These are phyloP conservation scores for Suillus sp. DNA, from an alignment of 768 basidiomycete species.

Conservation along the genomic window DNA sequence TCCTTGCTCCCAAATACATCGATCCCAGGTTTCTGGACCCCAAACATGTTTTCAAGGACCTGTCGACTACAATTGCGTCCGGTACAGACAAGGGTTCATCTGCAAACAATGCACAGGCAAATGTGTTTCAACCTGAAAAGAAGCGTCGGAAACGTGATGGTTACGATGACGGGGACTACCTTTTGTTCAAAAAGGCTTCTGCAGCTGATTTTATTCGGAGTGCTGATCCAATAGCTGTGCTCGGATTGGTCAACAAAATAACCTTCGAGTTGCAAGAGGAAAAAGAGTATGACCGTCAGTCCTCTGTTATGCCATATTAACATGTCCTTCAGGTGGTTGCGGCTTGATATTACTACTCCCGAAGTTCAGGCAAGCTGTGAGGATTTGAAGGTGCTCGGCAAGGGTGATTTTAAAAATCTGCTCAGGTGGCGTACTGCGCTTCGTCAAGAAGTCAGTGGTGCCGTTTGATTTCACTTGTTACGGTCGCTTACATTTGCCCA, in stretches of 20 bases:
- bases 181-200: conserved; percentile 72
- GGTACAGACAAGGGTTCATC: conserved; percentile 55
- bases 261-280: conserved; percentile 82
- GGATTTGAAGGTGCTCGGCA: conserved; percentile 96
- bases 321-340: conserved; percentile 61
- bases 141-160: conserved; percentile 91
- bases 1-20: conserved; percentile 91
- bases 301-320: conserved; percentile 12
- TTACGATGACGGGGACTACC: conserved; percentile 94
- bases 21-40: conserved; percentile 99
- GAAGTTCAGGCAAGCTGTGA: conserved; percentile 84
- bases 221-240: conserved; percentile 72
- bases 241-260: conserved; percentile 80
- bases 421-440: conserved; percentile 89
- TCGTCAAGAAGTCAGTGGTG: conserved; percentile 73
- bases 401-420: conserved; percentile 93
- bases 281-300: conserved; percentile 57
- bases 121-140: conserved; percentile 97
- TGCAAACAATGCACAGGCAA: conserved; percentile 73
- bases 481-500: conserved; percentile 12
- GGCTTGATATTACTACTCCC: conserved; percentile 66
- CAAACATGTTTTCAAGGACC: conserved; percentile 96
- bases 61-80: conserved; percentile 49
- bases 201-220: conserved; percentile 72
- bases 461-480: conserved; percentile 2